A percentile compares a stretch with the other conserved stretches of the same genome.
Evolutionary conservation across 108 stramenopile species (phyloP).

Genomic region (Nitzschia putrida): DNA sequence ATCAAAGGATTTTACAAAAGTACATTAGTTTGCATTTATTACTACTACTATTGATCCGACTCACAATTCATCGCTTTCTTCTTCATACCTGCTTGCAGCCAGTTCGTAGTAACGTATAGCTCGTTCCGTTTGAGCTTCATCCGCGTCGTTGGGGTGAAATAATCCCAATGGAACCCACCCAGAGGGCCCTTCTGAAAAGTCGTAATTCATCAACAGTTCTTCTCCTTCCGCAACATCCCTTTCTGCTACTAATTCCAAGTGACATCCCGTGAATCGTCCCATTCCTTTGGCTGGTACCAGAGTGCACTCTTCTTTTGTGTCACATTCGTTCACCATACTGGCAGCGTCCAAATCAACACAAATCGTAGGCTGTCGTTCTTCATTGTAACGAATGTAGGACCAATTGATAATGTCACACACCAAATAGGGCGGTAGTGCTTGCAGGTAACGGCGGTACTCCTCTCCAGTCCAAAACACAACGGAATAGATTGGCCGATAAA

Average conservation of each 20-base stretch:
- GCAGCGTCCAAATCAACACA: conserved; percentile 32
- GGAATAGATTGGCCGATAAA: conserved; percentile 17
- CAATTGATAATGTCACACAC: conserved; percentile 29
- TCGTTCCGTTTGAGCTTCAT: too few relatives aligned
- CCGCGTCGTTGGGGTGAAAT: neutral
- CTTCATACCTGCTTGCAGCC: too few relatives aligned
- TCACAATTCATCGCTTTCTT: too few relatives aligned
- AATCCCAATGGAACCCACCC: neutral
- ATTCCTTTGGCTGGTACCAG: neutral
- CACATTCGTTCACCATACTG: conserved; percentile 9
- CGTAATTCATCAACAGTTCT: conserved; percentile 13
- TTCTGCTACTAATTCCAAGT: conserved; percentile 10
- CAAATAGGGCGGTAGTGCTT: conserved; percentile 2
- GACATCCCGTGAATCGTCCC: conserved; percentile 2
- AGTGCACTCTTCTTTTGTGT: neutral
- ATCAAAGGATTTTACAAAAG: too few relatives aligned
- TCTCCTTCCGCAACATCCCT: conserved; percentile 19
- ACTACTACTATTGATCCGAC: too few relatives aligned
- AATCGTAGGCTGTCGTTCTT: neutral
- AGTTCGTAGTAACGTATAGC: too few relatives aligned
- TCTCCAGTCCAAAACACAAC: conserved; percentile 4
- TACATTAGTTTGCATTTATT: too few relatives aligned
- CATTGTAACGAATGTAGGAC: conserved; percentile 5
- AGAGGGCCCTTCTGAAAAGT: neutral
- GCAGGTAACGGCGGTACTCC: conserved; percentile 17